Base-by-base conservation (phyloP, 495 filamentous ascomycete species). In the Hyaloscypha finlandica region DNA sequence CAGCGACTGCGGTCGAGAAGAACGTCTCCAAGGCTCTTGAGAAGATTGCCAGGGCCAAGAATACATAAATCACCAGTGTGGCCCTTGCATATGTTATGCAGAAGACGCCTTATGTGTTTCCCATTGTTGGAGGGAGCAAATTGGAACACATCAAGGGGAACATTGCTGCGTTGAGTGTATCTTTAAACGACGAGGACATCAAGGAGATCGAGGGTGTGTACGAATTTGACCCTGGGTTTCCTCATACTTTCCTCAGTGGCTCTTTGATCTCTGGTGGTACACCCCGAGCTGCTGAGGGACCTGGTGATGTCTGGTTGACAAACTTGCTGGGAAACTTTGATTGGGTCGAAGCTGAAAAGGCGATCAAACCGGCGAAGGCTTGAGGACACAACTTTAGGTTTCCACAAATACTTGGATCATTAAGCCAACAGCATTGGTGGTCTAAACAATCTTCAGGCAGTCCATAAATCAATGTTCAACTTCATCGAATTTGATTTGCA, bases 81-180 rank as follows among this genome's bases (percentile, higher is more conserved):
- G 90, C 90, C 3, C 75, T 92, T 58, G 90, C 90, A 5, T 93
- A 92, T 74, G 85, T 92, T 9, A 82, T 87, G 74, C 81, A 85
- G 73, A 92, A 92, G 75, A 79, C 86, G 12, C 86, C 89, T 0
- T 88, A 92, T 69, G 88, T 91, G 31, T 93, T 92, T 73, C 90
- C 90, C 8, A 85, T 93, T 64, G 81, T 92, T 29, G 90, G 90
- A 8, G 85, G 80, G 5, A 73, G 84, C 20, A 88, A 76, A 54
- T 70, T 84, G 29, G 79, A 85, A 37, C 86, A 89, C 61, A 71
- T 93, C 2, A 85, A 87, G 75, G 81, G 76, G 62, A 91, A 88
- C 64, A 87, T 92, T 65, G 86, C 87, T 66, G 90, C 88, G 5
- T 75, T 92, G 35, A 75, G 70, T 0, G 60, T 92, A 31, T 67